These are phyloP conservation scores for Pyrrhoderma noxium DNA, from an alignment of 1,284 basidiomycete genomes.

Conservation along the genomic window DNA sequence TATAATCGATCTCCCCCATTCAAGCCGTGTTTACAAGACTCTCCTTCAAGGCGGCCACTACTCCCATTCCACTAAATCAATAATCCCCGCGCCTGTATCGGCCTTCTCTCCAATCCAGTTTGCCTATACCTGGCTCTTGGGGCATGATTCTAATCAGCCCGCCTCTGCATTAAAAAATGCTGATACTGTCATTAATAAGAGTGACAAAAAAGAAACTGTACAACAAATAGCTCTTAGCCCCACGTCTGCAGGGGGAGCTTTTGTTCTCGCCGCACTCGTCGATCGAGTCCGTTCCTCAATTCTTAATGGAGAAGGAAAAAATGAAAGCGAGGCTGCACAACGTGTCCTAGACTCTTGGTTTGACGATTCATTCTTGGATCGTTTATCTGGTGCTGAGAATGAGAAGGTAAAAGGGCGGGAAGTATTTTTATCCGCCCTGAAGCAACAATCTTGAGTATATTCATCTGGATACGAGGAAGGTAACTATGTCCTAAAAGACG, in stretches of 20 bases:
- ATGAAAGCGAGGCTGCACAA: conserved; percentile 28
- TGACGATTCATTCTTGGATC: conserved; percentile 29
- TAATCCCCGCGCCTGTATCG: conserved; percentile 35
- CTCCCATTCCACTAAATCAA: conserved; percentile 48
- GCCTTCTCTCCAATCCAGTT: conserved; percentile 51
- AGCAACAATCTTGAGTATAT: too few species aligned
- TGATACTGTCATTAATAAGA: too few species aligned
- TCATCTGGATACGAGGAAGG: too few species aligned
- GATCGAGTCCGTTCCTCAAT: conserved; percentile 40
- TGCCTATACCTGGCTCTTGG: conserved; percentile 48
- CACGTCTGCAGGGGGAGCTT: conserved; percentile 46
- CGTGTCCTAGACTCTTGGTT: conserved; percentile 52
- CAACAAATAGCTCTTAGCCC: too few species aligned
- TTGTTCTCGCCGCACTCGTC: conserved; percentile 73
- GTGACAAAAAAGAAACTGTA: too few species aligned
- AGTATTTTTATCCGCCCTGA: conserved; percentile 38
- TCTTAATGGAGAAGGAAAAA: conserved; percentile 30
- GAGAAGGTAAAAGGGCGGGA: conserved; percentile 46
- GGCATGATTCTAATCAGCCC: conserved; percentile 49
- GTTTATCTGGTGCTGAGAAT: too few species aligned
- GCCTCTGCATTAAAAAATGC: conserved; percentile 44
- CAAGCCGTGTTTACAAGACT: conserved; percentile 76
- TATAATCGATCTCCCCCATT: conserved; percentile 72
- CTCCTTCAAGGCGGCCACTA: conserved; percentile 87
- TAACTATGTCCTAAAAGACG: too few species aligned